Conservation (phyloP, 139 green algal genomes). For the Asterochloris sp. region DNA sequence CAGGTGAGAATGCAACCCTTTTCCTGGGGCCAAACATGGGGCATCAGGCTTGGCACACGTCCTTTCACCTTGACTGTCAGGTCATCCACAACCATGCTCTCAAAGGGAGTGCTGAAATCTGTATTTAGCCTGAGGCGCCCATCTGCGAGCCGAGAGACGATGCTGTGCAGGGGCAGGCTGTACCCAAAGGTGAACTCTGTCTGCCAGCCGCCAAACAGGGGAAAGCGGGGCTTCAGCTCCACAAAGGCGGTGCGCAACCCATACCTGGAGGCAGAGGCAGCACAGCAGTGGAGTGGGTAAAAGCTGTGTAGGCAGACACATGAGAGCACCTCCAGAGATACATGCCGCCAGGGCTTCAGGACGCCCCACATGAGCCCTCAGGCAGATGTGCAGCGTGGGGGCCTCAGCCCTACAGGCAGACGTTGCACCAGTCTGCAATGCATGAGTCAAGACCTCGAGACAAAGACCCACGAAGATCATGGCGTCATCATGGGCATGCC, state of each 20-base stretch:
- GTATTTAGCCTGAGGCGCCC: conserved; percentile 19
- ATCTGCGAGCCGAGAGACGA: conserved; percentile 19
- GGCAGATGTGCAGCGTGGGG: too few relatives aligned
- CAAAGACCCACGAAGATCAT: too few relatives aligned
- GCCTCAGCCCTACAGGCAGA: too few relatives aligned
- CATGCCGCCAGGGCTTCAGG: too few relatives aligned
- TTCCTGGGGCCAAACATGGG: too few relatives aligned
- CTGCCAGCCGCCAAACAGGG: conserved; percentile 85
- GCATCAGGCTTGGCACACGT: not conserved
- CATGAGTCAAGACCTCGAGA: too few relatives aligned
- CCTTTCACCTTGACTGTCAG: conserved; percentile 38
- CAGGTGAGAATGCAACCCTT: not conserved
- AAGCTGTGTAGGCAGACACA: not conserved
- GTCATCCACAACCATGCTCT: conserved; percentile 35
- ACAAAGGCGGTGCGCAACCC: conserved; percentile 27
- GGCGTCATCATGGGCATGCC: too few relatives aligned
- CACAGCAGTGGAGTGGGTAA: not conserved
- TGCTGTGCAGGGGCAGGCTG: conserved; percentile 58
- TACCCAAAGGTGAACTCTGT: conserved; percentile 66
- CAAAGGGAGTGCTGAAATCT: conserved; percentile 33
- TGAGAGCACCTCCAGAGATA: not conserved
- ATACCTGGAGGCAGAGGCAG: not conserved
- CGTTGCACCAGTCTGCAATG: too few relatives aligned
- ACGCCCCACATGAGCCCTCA: too few relatives aligned
- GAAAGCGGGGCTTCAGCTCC: conserved; percentile 71